phyloP scores from a whole-genome alignment of 768 basidiomycete species.

The Pluteus cervinus region DNA sequence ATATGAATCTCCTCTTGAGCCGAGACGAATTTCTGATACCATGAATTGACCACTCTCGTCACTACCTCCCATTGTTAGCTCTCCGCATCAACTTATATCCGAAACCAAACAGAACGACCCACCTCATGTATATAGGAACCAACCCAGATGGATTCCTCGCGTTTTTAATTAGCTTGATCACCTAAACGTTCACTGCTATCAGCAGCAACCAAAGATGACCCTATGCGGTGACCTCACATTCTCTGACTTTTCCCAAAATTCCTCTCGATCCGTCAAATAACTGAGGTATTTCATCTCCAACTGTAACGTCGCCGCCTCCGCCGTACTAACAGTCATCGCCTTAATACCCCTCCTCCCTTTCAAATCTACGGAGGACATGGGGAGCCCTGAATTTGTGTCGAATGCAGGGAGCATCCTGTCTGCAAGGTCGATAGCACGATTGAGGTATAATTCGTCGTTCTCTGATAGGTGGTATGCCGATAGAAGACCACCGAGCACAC shows the following conservation, averaged over 20 bases:
- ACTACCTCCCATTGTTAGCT: conserved; percentile 15
- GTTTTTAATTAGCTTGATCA: conserved; percentile 64
- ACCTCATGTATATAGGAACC: conserved; percentile 84
- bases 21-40: conserved; percentile 76
- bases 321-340: conserved; percentile 65
- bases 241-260: conserved; percentile 84
- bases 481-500: conserved; percentile 85
- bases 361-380: conserved; percentile 73
- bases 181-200: conserved; percentile 18
- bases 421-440: conserved; percentile 76
- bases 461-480: conserved; percentile 81
- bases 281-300: conserved; percentile 88
- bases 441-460: conserved; percentile 65
- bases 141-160: conserved; percentile 61
- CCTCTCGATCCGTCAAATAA: conserved; percentile 65
- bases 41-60: conserved; percentile 41
- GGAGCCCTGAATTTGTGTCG: conserved; percentile 76
- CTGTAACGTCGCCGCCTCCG: conserved; percentile 83
- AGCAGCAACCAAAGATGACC: not conserved
- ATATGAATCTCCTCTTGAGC: conserved; percentile 91
- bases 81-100: not conserved
- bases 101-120: not conserved
- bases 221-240: conserved; percentile 32
- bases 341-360: conserved; percentile 51
- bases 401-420: conserved; percentile 81